phyloP scores from a whole-genome alignment of 2,329 filamentous ascomycete genomes.

The Plenodomus tracheiphilus region DNA sequence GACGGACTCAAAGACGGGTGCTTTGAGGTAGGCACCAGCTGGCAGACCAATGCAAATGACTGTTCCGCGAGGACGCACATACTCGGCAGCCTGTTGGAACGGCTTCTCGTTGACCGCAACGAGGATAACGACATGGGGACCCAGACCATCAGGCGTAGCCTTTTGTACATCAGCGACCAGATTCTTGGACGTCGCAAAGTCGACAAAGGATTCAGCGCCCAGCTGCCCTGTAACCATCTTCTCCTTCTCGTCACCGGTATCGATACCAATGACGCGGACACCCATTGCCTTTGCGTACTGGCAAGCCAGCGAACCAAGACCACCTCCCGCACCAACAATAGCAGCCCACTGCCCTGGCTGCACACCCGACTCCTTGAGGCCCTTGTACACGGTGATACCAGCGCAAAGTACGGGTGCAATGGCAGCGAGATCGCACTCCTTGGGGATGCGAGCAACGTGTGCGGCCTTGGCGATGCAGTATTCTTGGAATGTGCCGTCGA shows the following conservation, averaged over 20 bases:
- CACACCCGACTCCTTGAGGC: slow-evolving; percentile 80
- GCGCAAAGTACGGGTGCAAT: slow-evolving; percentile 82
- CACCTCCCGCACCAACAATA: slow-evolving; percentile 84
- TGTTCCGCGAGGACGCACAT: slow-evolving; percentile 79
- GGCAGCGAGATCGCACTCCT: slow-evolving; percentile 74
- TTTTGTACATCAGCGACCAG: slow-evolving; percentile 83
- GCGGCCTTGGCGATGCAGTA: slow-evolving; percentile 86
- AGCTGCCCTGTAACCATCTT: slow-evolving; percentile 67
- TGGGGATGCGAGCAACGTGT: slow-evolving; percentile 80
- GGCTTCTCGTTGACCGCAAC: slow-evolving; percentile 88
- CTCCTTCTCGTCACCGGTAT: slow-evolving; percentile 80
- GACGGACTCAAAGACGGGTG: slow-evolving; percentile 88
- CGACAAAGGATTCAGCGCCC: slow-evolving; percentile 74
- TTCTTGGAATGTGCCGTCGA: slow-evolving; percentile 92
- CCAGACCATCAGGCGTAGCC: slow-evolving; percentile 76
- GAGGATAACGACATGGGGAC: slow-evolving; percentile 84
- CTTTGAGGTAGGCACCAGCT: slow-evolving; percentile 72
- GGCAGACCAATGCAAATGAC: slow-evolving; percentile 91
- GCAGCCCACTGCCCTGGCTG: slow-evolving; percentile 77
- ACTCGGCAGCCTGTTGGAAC: slow-evolving; percentile 90
- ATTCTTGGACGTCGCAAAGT: slow-evolving; percentile 77
- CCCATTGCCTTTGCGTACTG: slow-evolving; percentile 95
- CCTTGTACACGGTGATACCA: slow-evolving; percentile 88
- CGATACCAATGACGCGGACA: slow-evolving; percentile 77
- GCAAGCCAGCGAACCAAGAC: slow-evolving; percentile 75